Evolutionary conservation across 129 eudicot genomes (phyloP).

Genomic region (Rutidosis leptorrhynchoides): DNA sequence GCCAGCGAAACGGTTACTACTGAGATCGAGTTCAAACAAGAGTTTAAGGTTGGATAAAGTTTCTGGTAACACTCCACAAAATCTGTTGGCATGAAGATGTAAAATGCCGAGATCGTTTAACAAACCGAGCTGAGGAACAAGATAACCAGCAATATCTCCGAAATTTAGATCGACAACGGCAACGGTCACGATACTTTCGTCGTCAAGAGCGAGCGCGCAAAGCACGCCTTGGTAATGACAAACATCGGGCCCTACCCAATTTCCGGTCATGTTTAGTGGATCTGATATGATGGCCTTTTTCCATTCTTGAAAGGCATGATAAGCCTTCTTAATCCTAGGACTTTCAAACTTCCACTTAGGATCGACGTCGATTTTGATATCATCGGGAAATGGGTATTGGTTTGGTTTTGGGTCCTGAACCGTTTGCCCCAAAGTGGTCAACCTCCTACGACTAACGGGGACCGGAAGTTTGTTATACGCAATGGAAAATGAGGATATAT

Average conservation of each 20-base stretch:
- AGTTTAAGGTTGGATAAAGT: constrained; percentile 38
- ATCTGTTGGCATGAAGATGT: constrained; percentile 76
- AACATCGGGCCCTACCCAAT: constrained; percentile 74
- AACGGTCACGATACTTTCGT: constrained; percentile 44
- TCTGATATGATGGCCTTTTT: constrained; percentile 67
- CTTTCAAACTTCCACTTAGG: constrained; percentile 36
- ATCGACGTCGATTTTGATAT: constrained; percentile 29
- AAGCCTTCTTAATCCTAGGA: constrained; percentile 52
- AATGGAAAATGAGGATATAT: constrained; percentile 27
- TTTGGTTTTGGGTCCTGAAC: background rate
- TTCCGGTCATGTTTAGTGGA: constrained; percentile 48
- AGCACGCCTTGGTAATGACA: constrained; percentile 62
- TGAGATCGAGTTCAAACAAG: constrained; percentile 65
- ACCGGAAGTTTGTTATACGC: constrained; percentile 38
- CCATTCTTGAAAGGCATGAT: constrained; percentile 70
- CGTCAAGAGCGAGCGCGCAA: constrained; percentile 54
- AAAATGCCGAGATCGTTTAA: constrained; percentile 58
- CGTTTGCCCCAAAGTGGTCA: constrained; percentile 16
- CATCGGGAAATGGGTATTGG: constrained; percentile 28
- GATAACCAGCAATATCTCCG: constrained; percentile 79
- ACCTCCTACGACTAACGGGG: constrained; percentile 38
- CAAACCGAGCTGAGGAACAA: constrained; percentile 59
- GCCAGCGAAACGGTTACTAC: constrained; percentile 82
- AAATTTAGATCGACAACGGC: constrained; percentile 64
- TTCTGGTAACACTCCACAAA: constrained; percentile 68